Conservation (phyloP, 2,329 filamentous ascomycete species). For the Fusarium compactum region DNA sequence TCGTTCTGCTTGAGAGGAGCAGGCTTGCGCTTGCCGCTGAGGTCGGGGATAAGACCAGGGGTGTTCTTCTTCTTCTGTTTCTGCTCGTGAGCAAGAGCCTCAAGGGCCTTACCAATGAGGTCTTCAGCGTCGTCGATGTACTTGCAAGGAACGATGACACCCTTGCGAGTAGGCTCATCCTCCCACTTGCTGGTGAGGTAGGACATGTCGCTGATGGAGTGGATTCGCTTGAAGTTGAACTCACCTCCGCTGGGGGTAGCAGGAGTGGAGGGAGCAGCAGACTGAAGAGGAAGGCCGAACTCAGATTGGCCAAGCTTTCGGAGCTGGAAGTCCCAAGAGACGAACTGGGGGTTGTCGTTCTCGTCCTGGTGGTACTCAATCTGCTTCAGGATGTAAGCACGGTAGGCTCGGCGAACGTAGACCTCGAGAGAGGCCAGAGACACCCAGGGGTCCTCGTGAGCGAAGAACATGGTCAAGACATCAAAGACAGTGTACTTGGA, state of each 20-base stretch:
- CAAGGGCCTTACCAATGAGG: constrained; percentile 83
- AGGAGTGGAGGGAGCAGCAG: constrained; percentile 86
- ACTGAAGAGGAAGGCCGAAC: constrained; percentile 83
- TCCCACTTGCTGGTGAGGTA: constrained; percentile 81
- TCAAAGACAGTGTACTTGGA: constrained; percentile 99
- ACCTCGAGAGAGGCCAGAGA: constrained; percentile 93
- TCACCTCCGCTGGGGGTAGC: constrained; percentile 74
- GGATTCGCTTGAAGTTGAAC: constrained; percentile 80
- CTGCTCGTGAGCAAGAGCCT: constrained; percentile 75
- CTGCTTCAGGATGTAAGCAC: constrained; percentile 90
- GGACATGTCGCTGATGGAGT: constrained; percentile 97
- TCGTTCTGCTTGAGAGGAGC: constrained; percentile 43
- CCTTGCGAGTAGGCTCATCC: constrained; percentile 85
- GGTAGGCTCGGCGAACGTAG: constrained; percentile 95
- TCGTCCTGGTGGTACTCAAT: constrained; percentile 92
- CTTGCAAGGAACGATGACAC: constrained; percentile 92
- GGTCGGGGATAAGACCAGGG: constrained; percentile 75
- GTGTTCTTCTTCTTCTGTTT: constrained; percentile 68
- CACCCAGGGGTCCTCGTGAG: constrained; percentile 93
- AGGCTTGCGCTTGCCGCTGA: constrained; percentile 78
- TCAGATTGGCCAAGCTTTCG: constrained; percentile 93
- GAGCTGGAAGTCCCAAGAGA: constrained; percentile 96
- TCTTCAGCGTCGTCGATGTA: constrained; percentile 97
- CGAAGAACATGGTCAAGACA: constrained; percentile 94
- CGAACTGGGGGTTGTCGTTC: constrained; percentile 73